Evolutionary conservation across 805 yeast genomes (phyloP), one percentile per base, ranked within the genome.

Genomic region (Millerago galiae): DNA sequence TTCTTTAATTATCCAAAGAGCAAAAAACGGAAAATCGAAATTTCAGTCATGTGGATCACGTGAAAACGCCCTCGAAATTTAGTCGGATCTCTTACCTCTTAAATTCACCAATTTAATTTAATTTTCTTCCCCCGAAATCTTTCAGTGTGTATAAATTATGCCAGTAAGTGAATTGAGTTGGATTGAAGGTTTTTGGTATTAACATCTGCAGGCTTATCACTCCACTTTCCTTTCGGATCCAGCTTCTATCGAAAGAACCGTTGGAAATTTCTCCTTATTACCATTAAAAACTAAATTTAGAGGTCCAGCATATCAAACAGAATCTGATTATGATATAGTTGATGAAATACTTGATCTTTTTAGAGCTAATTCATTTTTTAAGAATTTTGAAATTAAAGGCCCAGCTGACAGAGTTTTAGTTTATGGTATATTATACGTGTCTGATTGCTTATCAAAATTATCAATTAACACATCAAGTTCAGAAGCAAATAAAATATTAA

Each of bases 371-470:
- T 85, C 96, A 11, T 91, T 93, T 66, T 93, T 93, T 76, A 84
- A 86, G 61, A 93, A 93, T 71, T 93, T 93, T 62, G 99, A 93
- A 67, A 90, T 93, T 68, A 88, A 88, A 62, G 96, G 96, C 11
- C 85, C 95, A 17, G 83, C 96, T 4, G 99, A 93, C 62, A 75
- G 99, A 52, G 75, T 91, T 10, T 70, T 93, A 46, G 90, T 95
- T 54, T 93, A 93, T 62, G 99, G 99, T 16, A 93, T 93, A 42
- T 68, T 93, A 46, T 93, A 77, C 61, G 79, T 87, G 29, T 85
- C 95, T 38, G 95, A 88, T 58, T 87, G 96, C 64, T 70, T 93
- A 45, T 71, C 81, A 32, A 73, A 78, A 45, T 67, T 93, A 49
- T 71, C 63, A 41, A 60, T 71, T 35, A 58, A 69, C 17, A 70